Evolutionary conservation across 2,329 filamentous ascomycete genomes (phyloP).

Genomic region (Cladosporium sp.): DNA sequence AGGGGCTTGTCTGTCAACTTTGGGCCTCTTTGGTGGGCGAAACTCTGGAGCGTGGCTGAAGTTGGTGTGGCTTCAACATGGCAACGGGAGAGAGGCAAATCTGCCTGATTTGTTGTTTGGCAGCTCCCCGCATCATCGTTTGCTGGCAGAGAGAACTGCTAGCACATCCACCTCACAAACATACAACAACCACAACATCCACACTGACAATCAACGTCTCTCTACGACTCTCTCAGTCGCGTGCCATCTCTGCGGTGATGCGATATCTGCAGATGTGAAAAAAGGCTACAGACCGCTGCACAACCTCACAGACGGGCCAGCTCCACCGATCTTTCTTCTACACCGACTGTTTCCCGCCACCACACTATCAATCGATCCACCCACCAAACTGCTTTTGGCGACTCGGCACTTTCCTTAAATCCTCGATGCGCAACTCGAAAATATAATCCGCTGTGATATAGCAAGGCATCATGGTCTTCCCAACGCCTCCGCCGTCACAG

Average conservation of each 20-base stretch:
- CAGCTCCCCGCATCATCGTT: too few relatives aligned
- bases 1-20: not conserved
- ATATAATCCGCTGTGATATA: not conserved
- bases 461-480: slow-evolving; percentile 1
- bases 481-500: slow-evolving; percentile 8
- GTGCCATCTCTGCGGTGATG: too few relatives aligned
- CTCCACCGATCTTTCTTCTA: not conserved
- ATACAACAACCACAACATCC: too few relatives aligned
- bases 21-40: not conserved
- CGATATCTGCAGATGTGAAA: not conserved
- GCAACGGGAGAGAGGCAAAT: too few relatives aligned
- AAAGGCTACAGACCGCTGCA: not conserved
- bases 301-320: too few relatives aligned
- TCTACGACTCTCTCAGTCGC: too few relatives aligned
- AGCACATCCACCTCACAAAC: too few relatives aligned
- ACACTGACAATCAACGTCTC: too few relatives aligned
- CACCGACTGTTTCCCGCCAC: slow-evolving; percentile 11
- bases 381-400: not conserved
- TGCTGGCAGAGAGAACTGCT: too few relatives aligned
- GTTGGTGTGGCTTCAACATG: not conserved
- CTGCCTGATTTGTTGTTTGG: not conserved
- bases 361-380: slow-evolving; percentile 1
- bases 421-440: not conserved
- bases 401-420: not conserved
- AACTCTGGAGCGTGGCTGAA: too few relatives aligned